These are phyloP conservation scores for Helminthosporium solani DNA, from an alignment of 2,329 filamentous ascomycete species.

Conservation along the genomic window DNA sequence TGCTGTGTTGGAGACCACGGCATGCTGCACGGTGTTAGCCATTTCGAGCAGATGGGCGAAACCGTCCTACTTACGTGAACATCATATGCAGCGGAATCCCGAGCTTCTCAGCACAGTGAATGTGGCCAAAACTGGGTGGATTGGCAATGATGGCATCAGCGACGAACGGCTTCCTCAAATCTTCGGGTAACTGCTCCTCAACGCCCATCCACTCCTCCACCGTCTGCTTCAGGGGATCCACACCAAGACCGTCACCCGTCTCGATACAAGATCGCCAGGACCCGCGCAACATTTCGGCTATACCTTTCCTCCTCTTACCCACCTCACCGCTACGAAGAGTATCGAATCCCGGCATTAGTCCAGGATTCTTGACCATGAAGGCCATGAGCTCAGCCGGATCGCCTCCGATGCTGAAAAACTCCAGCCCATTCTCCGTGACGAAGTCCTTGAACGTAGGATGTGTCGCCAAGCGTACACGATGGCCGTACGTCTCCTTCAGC, in stretches of 20 bases:
- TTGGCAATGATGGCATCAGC: conserved; percentile 81
- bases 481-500: conserved; percentile 50
- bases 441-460: conserved; percentile 53
- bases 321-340: conserved; percentile 76
- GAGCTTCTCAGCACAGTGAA: conserved; percentile 73
- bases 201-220: conserved; percentile 53
- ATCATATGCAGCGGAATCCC: conserved; percentile 78
- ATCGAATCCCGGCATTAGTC: conserved; percentile 79
- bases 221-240: conserved; percentile 54
- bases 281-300: conserved; percentile 76
- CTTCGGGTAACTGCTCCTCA: conserved; percentile 40
- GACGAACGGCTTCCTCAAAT: conserved; percentile 64
- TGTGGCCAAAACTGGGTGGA: conserved; percentile 73
- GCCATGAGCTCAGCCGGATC: conserved; percentile 59
- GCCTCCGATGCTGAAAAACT: conserved; percentile 55
- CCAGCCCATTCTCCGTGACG: conserved; percentile 51
- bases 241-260: conserved; percentile 64
- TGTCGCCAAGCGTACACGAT: conserved; percentile 51
- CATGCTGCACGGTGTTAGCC: conserved; percentile 57
- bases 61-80: conserved; percentile 68
- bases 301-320: conserved; percentile 69
- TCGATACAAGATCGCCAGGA: conserved; percentile 88
- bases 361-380: conserved; percentile 89
- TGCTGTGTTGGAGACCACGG: conserved; percentile 84
- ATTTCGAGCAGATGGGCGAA: neutral